These are phyloP conservation scores for Metschnikowia aberdeeniae DNA, from an alignment of 805 yeast species.

Conservation along the genomic window DNA sequence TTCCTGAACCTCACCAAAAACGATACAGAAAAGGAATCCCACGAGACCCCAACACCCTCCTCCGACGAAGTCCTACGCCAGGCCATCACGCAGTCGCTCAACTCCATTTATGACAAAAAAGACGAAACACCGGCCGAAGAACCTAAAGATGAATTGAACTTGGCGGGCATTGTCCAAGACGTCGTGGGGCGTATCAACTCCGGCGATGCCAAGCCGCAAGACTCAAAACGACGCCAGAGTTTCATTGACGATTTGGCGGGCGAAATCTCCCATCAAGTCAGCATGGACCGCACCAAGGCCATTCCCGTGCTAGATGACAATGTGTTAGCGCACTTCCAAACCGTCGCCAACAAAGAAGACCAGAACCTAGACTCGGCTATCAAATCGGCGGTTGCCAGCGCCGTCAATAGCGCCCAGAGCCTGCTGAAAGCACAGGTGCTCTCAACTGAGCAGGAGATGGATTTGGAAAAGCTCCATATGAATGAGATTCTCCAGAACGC, in stretches of 20 bases:
- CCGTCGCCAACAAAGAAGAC: constrained; percentile 28
- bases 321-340: constrained; percentile 34
- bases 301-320: constrained; percentile 36
- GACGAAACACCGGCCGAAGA: constrained; percentile 12
- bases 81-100: background rate
- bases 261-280: background rate
- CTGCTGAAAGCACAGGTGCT: background rate
- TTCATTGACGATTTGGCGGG: constrained; percentile 1
- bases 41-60: background rate
- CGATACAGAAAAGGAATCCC: background rate
- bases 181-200: constrained; percentile 21
- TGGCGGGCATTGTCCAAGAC: constrained; percentile 25
- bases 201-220: constrained; percentile 18
- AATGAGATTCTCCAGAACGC: constrained; percentile 75
- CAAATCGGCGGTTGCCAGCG: constrained; percentile 13
- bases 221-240: background rate
- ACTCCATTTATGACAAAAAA: background rate
- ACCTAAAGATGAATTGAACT: background rate
- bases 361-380: constrained; percentile 6
- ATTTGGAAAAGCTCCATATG: constrained; percentile 54
- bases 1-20: constrained; percentile 2
- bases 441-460: constrained; percentile 30
- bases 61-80: constrained; percentile 2
- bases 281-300: constrained; percentile 10
- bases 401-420: constrained; percentile 10